Base-by-base conservation (phyloP, 2,329 filamentous ascomycete genomes). In the Plenodomus tracheiphilus region DNA sequence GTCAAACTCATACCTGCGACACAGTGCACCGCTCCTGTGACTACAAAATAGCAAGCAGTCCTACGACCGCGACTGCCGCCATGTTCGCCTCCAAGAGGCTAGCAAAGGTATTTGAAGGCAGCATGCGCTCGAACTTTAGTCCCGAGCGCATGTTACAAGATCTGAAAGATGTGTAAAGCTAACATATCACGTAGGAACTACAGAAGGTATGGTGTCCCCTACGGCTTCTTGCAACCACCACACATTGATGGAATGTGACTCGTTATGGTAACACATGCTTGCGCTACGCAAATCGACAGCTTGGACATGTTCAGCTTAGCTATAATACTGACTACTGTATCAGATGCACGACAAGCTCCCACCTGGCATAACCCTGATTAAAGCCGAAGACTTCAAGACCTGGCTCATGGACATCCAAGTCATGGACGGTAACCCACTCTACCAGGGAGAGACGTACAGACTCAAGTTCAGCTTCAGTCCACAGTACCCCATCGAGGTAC, bases 371-470 rank as follows among this genome's bases (percentile, higher is more conserved):
- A 80, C 83, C 41, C 84, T 97, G 41, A 85, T 95, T 51, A 84
- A 86, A 40, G 86, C 90, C 48, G 89, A 95, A 39, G 87, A 91
- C 70, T 85, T 96, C 43, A 82, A 90, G 66, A 87, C 94, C 76
- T 99, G 94, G 95, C 79, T 86, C 42, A 85, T 97, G 75, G 95
- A 99, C 70, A 95, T 99, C 45, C 79, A 82, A 59, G 93, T 99
- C 43, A 82, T 97, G 35, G 94, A 97, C 72, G 77, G 83, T 49
- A 99, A 99, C 68, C 93, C 93, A 1, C 76, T 99, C 40, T 99
- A 99, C 75, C 75, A 83, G 43, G 82, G 85, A 68, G 81, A 97
- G 69, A 86, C 78, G 19, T 97, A 90, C 75, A 84, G 93, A 18
- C 78, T 99, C 45, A 91, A 91, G 68, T 96, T 99, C 73, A 86